These are phyloP conservation scores for Kodamaea plutei DNA, from an alignment of 1,139 yeast species.

Conservation along the genomic window DNA sequence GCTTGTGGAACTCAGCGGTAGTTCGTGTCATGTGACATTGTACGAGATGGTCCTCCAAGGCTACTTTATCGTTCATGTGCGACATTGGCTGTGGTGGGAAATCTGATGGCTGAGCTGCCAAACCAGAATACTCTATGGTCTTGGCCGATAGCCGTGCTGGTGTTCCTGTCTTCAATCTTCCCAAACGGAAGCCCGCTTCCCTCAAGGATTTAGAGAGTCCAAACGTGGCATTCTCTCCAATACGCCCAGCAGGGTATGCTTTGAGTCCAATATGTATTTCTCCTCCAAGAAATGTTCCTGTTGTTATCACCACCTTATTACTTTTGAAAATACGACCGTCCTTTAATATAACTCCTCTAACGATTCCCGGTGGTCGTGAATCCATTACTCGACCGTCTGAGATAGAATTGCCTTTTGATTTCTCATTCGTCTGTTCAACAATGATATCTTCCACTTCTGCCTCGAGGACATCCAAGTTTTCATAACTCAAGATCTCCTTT, in stretches of 20 bases:
- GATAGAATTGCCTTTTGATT: no score
- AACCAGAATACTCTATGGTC: slow-evolving; percentile 60
- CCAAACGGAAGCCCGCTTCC: slow-evolving; percentile 76
- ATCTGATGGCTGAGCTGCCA: slow-evolving; percentile 75
- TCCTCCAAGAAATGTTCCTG: slow-evolving; percentile 93
- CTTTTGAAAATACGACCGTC: slow-evolving; percentile 62
- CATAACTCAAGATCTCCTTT: slow-evolving; percentile 52
- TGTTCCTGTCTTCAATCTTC: slow-evolving; percentile 94
- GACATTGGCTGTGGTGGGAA: slow-evolving; percentile 87
- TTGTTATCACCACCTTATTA: slow-evolving; percentile 76
- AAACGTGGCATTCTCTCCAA: slow-evolving; percentile 88
- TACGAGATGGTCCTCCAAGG: slow-evolving; percentile 54
- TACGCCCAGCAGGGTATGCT: slow-evolving; percentile 83
- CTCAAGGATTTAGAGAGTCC: slow-evolving; percentile 79
- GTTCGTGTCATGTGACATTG: slow-evolving; percentile 78
- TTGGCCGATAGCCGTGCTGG: slow-evolving; percentile 81
- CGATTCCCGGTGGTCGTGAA: slow-evolving; percentile 36
- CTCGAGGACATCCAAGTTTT: slow-evolving; percentile 56
- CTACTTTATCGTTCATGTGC: slow-evolving; percentile 65
- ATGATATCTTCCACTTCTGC: slow-evolving; percentile 87
- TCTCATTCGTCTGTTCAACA: slow-evolving; percentile 39
- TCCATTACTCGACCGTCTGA: no score
- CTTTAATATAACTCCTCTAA: slow-evolving; percentile 69
- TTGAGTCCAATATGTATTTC: slow-evolving; percentile 89
- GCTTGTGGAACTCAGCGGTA: slow-evolving; percentile 66